Evolutionary conservation across 768 basidiomycete species (phyloP), one percentile per base, ranked within the genome.

Genomic region (Mycena rosella): DNA sequence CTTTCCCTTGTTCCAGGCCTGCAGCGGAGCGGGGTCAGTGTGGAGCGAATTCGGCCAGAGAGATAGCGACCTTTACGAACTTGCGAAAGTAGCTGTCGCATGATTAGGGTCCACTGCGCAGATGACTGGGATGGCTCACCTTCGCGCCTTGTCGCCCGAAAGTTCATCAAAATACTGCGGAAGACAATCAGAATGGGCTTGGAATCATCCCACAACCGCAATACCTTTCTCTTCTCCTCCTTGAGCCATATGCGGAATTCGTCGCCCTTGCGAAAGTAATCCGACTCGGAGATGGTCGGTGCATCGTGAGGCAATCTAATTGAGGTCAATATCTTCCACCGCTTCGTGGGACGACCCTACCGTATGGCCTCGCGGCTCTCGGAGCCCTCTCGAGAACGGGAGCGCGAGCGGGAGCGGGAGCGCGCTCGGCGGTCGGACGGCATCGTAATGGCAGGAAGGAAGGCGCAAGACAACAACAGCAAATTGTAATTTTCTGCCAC

Each of bases 161-260:
- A 98, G 83, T 65, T 95, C 91, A 73, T 95, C 92, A 73, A 97
- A 91, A 75, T 96, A 96, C 94, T 96, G 65, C 18, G 32, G 29
- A 48, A 54, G 29, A 45, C 24, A 64, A 54, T 65, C 38, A 60
- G 52, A 34, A 47, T 18, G 51, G 61, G 59, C 49, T 51, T 36
- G 66, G 45, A 40, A 18, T 18, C 34, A 22, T 44, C 59, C 44
- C 38, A 7, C 49, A 34, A 24, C 27, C 54, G 30, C 42, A 17
- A n/a, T 60, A 86, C 85, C 79, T 85, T 85, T 44, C 79, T 74
- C 74, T 86, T 86, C 73, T 82, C 81, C 26, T 94, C 91, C 78
- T 91, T 94, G 64, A 98, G 82, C 95, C 96, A 98, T 27, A 88
- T 77, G 70, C 91, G 87, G 75, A 96, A 97, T 75, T 98, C 96